phyloP scores from a whole-genome alignment of 441 rosid species.

The Sinapis alba region DNA sequence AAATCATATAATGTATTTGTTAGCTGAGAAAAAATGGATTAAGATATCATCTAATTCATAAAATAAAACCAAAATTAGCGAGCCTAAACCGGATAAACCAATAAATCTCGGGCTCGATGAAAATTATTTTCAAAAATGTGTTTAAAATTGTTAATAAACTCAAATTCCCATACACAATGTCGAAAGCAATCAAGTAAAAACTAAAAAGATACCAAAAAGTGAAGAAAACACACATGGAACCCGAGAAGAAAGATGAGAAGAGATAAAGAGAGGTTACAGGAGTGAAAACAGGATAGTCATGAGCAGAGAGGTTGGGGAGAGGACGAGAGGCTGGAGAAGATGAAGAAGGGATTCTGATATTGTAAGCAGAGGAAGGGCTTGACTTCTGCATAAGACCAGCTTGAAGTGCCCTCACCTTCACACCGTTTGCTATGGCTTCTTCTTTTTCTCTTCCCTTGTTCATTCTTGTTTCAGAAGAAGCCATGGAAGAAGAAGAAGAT shows the following conservation, averaged over 20 bases:
- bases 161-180: conserved; percentile 36
- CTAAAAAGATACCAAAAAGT: conserved; percentile 21
- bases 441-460: conserved; percentile 54
- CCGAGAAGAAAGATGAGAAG: conserved; percentile 5
- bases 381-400: conserved; percentile 71
- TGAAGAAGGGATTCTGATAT: conserved; percentile 33
- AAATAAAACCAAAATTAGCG: conserved; percentile 4
- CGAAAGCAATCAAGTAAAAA: conserved; percentile 27
- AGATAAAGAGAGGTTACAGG: conserved; percentile 58
- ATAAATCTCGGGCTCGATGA: conserved; percentile 20
- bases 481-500: conserved; percentile 44
- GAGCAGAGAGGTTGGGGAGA: conserved; percentile 69
- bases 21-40: neutral
- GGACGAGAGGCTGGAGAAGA: conserved; percentile 59
- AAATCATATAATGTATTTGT: neutral
- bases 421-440: conserved; percentile 86
- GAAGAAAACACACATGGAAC: conserved; percentile 5
- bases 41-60: neutral
- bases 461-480: conserved; percentile 47
- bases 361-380: conserved; percentile 30
- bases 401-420: conserved; percentile 83
- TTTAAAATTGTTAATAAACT: neutral
- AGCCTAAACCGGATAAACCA: conserved; percentile 33
- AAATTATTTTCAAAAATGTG: neutral
- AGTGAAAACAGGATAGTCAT: conserved; percentile 94